Evolutionary conservation across 768 basidiomycete species (phyloP).

Genomic region (Lentinus tigrinus): DNA sequence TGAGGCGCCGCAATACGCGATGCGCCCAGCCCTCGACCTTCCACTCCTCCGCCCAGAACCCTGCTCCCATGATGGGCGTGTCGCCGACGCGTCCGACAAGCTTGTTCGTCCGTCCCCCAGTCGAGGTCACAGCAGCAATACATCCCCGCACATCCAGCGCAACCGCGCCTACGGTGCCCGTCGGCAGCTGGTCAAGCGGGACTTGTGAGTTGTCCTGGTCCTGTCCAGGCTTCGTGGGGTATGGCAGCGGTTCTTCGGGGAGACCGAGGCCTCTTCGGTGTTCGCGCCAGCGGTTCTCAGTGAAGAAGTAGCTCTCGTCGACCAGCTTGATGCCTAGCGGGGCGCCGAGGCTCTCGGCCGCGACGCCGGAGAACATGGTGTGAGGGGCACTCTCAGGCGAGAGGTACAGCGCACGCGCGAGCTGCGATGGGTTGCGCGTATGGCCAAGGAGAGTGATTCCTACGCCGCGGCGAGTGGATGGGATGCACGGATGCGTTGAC

Average conservation of each 20-base stretch:
- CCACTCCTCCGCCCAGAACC: constrained; percentile 89
- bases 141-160: constrained; percentile 75
- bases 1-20: constrained; percentile 40
- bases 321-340: constrained; percentile 56
- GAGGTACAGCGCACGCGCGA: constrained; percentile 70
- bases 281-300: constrained; percentile 71
- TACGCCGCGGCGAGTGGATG: constrained; percentile 57
- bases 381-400: constrained; percentile 63
- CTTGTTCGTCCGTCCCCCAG: constrained; percentile 83
- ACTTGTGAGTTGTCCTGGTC: constrained; percentile 20
- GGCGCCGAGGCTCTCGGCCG: constrained; percentile 61
- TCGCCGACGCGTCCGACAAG: constrained; percentile 81
- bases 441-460: constrained; percentile 66
- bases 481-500: constrained; percentile 56
- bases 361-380: constrained; percentile 64
- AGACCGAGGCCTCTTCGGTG: constrained; percentile 73
- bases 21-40: constrained; percentile 29
- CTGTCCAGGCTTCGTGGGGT: constrained; percentile 19
- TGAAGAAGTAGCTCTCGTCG: constrained; percentile 78
- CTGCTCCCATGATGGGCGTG: constrained; percentile 74
- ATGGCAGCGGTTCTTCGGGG: constrained; percentile 61
- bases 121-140: constrained; percentile 72
- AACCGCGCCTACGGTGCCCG: constrained; percentile 83
- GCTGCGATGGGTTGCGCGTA: constrained; percentile 69
- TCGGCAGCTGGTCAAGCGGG: constrained; percentile 59